These are phyloP conservation scores for Acacia acuminata DNA, from an alignment of 306 rosid species.

Conservation along the genomic window DNA sequence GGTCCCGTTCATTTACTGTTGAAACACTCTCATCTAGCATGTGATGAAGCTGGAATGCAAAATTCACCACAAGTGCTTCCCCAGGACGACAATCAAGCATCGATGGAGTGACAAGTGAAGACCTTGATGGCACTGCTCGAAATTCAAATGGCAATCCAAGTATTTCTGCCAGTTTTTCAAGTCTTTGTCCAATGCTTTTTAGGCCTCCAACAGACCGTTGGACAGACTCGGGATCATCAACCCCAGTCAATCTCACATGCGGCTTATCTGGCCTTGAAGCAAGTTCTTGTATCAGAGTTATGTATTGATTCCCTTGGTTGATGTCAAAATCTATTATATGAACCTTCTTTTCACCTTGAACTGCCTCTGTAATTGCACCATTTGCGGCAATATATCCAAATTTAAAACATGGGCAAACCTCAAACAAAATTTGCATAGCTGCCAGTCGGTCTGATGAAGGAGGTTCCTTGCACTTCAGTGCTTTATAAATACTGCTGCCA, in stretches of 20 bases:
- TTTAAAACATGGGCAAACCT: slow-evolving; percentile 96
- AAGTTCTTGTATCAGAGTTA: slow-evolving; percentile 70
- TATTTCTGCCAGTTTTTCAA: slow-evolving; percentile 75
- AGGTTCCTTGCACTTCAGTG: slow-evolving; percentile 92
- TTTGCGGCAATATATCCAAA: slow-evolving; percentile 92
- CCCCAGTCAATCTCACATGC: slow-evolving; percentile 75
- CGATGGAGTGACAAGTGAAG: slow-evolving; percentile 67
- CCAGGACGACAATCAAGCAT: slow-evolving; percentile 72
- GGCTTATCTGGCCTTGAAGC: slow-evolving; percentile 61
- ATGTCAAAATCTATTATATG: slow-evolving; percentile 89
- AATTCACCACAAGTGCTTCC: slow-evolving; percentile 85
- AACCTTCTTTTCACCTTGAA: slow-evolving; percentile 64
- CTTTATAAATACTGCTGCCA: slow-evolving; percentile 72
- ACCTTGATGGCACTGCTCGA: slow-evolving; percentile 71
- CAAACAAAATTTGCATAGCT: slow-evolving; percentile 94
- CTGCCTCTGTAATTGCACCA: slow-evolving; percentile 78
- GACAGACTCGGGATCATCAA: slow-evolving; percentile 92
- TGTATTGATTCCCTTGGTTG: slow-evolving; percentile 92
- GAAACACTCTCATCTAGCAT: slow-evolving; percentile 99
- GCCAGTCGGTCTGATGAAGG: slow-evolving; percentile 92
- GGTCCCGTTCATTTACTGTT: slow-evolving; percentile 78
- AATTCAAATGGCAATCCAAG: slow-evolving; percentile 73
- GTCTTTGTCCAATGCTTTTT: slow-evolving; percentile 80
- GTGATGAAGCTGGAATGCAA: slow-evolving; percentile 96
- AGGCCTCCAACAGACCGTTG: slow-evolving; percentile 91